These are phyloP conservation scores for Trichophyton verrucosum DNA, from an alignment of 2,329 filamentous ascomycete species.

Conservation along the genomic window DNA sequence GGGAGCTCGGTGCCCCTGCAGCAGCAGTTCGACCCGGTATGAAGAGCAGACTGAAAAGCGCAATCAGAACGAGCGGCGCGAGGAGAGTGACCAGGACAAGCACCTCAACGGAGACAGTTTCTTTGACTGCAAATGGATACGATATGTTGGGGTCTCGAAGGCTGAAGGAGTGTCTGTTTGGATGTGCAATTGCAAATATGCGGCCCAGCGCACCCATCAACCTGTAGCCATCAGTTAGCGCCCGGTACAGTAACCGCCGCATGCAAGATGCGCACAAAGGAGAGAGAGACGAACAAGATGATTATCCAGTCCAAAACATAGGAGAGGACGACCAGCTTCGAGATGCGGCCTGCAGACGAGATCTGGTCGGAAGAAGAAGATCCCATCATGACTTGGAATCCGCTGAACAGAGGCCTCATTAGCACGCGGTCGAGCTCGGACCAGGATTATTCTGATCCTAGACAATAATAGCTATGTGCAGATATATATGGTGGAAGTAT, in stretches of 20 bases:
- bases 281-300: conserved; percentile 38
- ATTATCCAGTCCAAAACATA: conserved; percentile 66
- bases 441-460: not conserved
- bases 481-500: not conserved
- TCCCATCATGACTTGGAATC: conserved; percentile 6
- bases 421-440: not conserved
- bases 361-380: not conserved
- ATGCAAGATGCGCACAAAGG: not conserved
- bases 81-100: conserved; percentile 52
- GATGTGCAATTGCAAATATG: conserved; percentile 46
- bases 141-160: conserved; percentile 65
- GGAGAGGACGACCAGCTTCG: conserved; percentile 46
- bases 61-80: conserved; percentile 55
- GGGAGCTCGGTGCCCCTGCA: conserved; percentile 41
- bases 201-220: conserved; percentile 47
- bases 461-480: not conserved
- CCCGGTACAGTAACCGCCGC: not conserved
- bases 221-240: conserved; percentile 21
- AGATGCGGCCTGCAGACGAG: conserved; percentile 19
- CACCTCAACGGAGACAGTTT: conserved; percentile 58
- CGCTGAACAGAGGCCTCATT: not conserved
- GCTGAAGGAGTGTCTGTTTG: conserved; percentile 59
- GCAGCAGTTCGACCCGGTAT: conserved; percentile 62
- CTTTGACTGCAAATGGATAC: conserved; percentile 57
- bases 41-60: conserved; percentile 54